These are phyloP conservation scores for Catunica adiposa DNA, from an alignment of 2,329 filamentous ascomycete species.

Conservation along the genomic window DNA sequence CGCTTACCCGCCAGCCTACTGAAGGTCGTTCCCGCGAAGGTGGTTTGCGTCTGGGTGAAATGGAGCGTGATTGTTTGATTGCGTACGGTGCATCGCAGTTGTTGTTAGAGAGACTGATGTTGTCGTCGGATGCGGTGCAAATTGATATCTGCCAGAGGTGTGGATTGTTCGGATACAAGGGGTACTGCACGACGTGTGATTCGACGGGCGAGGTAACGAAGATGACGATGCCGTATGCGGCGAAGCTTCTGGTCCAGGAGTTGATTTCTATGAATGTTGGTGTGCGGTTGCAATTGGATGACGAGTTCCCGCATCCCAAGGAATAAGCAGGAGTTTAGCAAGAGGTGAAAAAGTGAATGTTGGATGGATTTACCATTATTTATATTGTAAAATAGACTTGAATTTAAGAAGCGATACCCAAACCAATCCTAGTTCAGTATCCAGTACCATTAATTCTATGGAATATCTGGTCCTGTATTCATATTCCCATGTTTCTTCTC, in stretches of 20 bases:
- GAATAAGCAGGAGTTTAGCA: conserved; percentile 16
- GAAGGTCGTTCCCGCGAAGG: conserved; percentile 88
- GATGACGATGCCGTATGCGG: conserved; percentile 96
- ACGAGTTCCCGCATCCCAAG: conserved; percentile 67
- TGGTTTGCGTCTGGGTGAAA: conserved; percentile 85
- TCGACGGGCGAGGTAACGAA: conserved; percentile 68
- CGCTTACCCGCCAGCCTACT: conserved; percentile 86
- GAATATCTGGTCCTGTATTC: background rate
- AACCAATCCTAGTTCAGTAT: background rate
- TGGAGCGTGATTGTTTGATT: conserved; percentile 97
- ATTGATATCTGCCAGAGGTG: conserved; percentile 91
- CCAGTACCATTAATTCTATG: too few relatives aligned
- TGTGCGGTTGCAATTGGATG: conserved; percentile 73
- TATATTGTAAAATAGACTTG: conserved; percentile 3
- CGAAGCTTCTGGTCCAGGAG: conserved; percentile 90
- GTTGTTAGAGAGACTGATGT: conserved; percentile 83
- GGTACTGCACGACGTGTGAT: conserved; percentile 87
- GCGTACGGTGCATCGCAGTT: conserved; percentile 91
- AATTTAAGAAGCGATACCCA: conserved; percentile 2
- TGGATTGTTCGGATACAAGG: conserved; percentile 87
- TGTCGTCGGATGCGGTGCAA: conserved; percentile 74
- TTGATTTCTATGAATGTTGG: conserved; percentile 98
- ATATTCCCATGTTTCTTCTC: background rate
- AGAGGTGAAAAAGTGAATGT: background rate
- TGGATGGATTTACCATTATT: background rate